phyloP scores from a whole-genome alignment of 139 green algal species.

The Yamagishiella unicocca region DNA sequence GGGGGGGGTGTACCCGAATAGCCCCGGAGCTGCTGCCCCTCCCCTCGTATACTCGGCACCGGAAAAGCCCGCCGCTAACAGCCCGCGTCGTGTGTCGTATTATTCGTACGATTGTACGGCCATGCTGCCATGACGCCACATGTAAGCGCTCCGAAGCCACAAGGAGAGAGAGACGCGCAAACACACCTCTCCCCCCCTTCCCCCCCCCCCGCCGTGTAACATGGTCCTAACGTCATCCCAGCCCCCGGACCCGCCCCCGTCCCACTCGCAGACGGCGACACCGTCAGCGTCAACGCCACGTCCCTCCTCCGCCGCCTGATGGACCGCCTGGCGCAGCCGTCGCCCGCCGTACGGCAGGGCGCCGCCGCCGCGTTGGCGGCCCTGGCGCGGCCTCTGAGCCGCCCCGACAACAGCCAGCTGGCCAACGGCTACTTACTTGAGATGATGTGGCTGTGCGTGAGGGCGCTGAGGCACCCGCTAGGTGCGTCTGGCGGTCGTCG shows the following conservation, averaged over 20 bases:
- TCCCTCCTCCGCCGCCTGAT: constrained; percentile 33
- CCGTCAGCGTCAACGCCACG: constrained; percentile 9
- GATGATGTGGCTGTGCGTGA: not conserved
- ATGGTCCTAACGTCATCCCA: not conserved
- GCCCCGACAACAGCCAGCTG: not conserved
- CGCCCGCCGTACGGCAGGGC: constrained; percentile 18
- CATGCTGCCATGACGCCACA: not conserved
- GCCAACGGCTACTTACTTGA: constrained; percentile 28
- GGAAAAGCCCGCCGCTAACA: too few relatives aligned
- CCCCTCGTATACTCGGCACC: too few relatives aligned
- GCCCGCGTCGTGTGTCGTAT: too few relatives aligned
- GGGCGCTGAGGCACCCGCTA: constrained; percentile 19
- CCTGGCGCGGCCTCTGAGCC: constrained; percentile 33
- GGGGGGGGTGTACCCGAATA: too few relatives aligned
- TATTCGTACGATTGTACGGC: too few relatives aligned
- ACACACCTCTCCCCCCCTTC: too few relatives aligned
- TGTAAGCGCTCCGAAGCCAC: not conserved
- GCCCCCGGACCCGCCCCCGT: not conserved
- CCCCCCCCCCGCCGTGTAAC: too few relatives aligned
- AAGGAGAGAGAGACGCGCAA: too few relatives aligned
- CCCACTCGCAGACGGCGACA: not conserved
- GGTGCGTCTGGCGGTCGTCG: not conserved
- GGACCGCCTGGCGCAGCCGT: constrained; percentile 35
- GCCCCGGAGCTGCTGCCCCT: too few relatives aligned
- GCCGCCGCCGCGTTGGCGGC: constrained; percentile 31